Percentiles rank a stretch among this genome's conserved stretches.
Evolutionary conservation across 441 rosid species (phyloP).

Genomic region (Erodium moschatum): DNA sequence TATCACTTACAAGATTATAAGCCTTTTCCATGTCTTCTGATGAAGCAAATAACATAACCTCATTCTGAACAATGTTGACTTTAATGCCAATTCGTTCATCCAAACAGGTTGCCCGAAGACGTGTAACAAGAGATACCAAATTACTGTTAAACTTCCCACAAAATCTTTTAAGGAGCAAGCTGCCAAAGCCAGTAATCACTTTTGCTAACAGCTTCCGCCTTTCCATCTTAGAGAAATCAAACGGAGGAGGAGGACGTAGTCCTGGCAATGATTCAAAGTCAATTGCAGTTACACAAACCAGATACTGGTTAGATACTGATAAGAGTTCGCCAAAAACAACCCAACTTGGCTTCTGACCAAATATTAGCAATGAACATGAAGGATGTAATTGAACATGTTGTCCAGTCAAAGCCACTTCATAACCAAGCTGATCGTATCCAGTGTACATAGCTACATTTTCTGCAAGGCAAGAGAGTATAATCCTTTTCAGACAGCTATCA

Average conservation of each 20-base stretch:
- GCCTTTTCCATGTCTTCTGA: constrained; percentile 45
- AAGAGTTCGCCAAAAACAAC: constrained; percentile 82
- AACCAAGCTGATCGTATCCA: constrained; percentile 78
- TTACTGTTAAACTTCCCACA: constrained; percentile 59
- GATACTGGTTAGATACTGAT: constrained; percentile 44
- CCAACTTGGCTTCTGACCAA: constrained; percentile 74
- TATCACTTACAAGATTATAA: constrained; percentile 37
- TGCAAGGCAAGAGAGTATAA: constrained; percentile 60
- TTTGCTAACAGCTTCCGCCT: too few species aligned
- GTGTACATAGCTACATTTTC: constrained; percentile 84
- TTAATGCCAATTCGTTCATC: constrained; percentile 58
- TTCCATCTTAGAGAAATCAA: constrained; percentile 33
- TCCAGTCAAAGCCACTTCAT: constrained; percentile 63
- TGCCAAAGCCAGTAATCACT: constrained; percentile 50
- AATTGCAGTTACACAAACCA: constrained; percentile 83
- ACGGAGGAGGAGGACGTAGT: constrained; percentile 56
- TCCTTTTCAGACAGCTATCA: constrained; percentile 45
- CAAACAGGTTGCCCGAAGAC: constrained; percentile 35
- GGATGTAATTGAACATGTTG: constrained; percentile 78
- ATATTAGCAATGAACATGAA: constrained; percentile 68
- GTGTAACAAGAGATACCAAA: constrained; percentile 49
- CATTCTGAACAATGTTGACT: constrained; percentile 50
- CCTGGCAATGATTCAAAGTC: constrained; percentile 54
- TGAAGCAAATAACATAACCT: constrained; percentile 51
- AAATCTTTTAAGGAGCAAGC: constrained; percentile 45